Conservation (phyloP, 306 rosid genomes). For the peach (Prunus persica) region Prunus_persica_NCBIv2 NC_034011.1:18776501-18777000, state of each 20-base stretch:
- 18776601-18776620: no score
- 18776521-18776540: no score
- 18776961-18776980: slow-evolving; percentile 32
- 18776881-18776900: slow-evolving; percentile 30
- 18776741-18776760: neutral
- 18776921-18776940: slow-evolving; percentile 32
- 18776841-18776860: neutral
- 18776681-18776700: no score
- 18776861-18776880: neutral
- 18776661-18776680: no score
- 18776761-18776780: neutral
- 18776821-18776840: neutral
- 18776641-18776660: neutral
- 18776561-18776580: no score
- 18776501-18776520: no score
- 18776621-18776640: no score
- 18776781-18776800: neutral
- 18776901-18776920: slow-evolving; percentile 5
- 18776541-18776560: no score
- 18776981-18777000: slow-evolving; percentile 45
- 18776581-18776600: no score
- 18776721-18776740: neutral
- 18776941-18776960: slow-evolving; percentile 29
- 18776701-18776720: no score
- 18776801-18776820: neutral